Evolutionary conservation across 2,329 filamentous ascomycete genomes (phyloP), one percentile per base, ranked within the genome.

Genomic region (Coniochaeta sp.): DNA sequence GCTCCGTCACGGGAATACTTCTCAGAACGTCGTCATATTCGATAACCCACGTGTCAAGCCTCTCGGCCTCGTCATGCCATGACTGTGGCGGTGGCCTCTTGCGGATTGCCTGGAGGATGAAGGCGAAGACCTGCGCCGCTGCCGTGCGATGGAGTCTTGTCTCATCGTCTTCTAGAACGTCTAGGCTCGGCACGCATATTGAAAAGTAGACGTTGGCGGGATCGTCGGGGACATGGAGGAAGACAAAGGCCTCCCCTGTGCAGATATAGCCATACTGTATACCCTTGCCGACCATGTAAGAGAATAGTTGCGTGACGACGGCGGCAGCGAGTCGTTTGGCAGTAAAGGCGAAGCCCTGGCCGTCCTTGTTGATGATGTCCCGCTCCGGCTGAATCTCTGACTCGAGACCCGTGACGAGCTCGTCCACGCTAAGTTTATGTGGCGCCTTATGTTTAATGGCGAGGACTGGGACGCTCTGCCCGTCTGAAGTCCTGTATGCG

Each of bases 381-480:
- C 63, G 67, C 16, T 73, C 68, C 3, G 68, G 71, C 34, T 68
- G 61, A 58, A 77, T 75, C 59, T 73, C 70, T 3, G 66, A 69
- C 19, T 26, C 61, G 12, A 77, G 66, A 19, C 74, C 71, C 6
- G 66, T 67, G 4, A 69, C 59, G 7, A 77, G 60, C 60, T 74
- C 68, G 31, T 72, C 66, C 9, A 58, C 40, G 11, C 62, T 72
- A 31, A 77, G 62, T 64, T 76, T 74, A 60, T 76, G 67, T 26
- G 72, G 74, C 33, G 73, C 61, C 62, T 76, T 75, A 62, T 77
- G 75, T 60, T 77, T 67, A 62, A 75, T 75, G 7, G 70, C 71
- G 24, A 70, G 36, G 1, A 58, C 50, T 1, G 72, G 71, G 6
- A 69, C 58, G 26, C 64, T 65, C 58, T 19, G 40, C 55, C 65